These are phyloP conservation scores for Extremus antarcticus DNA, from an alignment of 495 filamentous ascomycete genomes.

Conservation along the genomic window DNA sequence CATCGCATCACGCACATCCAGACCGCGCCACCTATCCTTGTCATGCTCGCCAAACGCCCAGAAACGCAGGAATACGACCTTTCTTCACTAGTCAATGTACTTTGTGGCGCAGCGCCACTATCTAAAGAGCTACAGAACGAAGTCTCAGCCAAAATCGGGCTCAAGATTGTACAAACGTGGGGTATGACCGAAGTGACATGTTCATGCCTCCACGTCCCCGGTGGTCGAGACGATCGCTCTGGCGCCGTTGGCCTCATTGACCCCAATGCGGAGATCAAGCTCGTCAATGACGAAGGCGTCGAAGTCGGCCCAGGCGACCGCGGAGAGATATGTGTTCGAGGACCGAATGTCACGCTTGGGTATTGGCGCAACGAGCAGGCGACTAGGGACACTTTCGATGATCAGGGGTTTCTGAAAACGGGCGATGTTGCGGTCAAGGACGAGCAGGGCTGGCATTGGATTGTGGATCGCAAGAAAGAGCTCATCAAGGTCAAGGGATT, in stretches of 20 bases:
- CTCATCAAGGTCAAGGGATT: conserved; percentile 37
- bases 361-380: conserved; percentile 33
- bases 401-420: conserved; percentile 30
- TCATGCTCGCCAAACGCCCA: conserved; percentile 33
- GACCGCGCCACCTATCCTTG: conserved; percentile 31
- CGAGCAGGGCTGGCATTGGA: conserved; percentile 30
- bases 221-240: conserved; percentile 25
- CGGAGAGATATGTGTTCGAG: conserved; percentile 31
- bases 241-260: conserved; percentile 31
- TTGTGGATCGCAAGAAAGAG: conserved; percentile 36
- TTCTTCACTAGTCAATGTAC: conserved; percentile 27
- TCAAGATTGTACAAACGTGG: conserved; percentile 32
- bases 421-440: conserved; percentile 30
- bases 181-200: conserved; percentile 34
- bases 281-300: conserved; percentile 28
- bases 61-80: conserved; percentile 29
- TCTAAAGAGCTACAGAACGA: conserved; percentile 32
- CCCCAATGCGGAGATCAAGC: conserved; percentile 28
- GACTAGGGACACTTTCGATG: conserved; percentile 29
- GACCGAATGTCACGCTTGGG: conserved; percentile 32
- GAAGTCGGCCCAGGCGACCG: conserved; percentile 29
- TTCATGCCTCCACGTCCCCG: conserved; percentile 28
- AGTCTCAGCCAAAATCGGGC: conserved; percentile 22
- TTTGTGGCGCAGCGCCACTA: conserved; percentile 33
- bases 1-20: conserved; percentile 32